These are phyloP conservation scores for Hypsizygus ulmarius DNA, from an alignment of 1,284 basidiomycete species.

Conservation along the genomic window DNA sequence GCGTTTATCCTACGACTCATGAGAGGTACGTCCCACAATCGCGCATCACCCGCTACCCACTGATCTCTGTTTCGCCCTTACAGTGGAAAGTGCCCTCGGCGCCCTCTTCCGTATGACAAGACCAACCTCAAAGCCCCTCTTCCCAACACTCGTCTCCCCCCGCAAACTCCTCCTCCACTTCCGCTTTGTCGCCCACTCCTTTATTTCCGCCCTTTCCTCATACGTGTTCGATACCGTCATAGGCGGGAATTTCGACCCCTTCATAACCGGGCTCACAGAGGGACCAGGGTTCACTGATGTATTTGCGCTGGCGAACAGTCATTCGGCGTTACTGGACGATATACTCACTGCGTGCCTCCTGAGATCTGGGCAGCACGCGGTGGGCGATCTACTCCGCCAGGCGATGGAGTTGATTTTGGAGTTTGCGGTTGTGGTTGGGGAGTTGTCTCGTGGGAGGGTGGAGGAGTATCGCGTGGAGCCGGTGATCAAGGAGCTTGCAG, in stretches of 20 bases:
- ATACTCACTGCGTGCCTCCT: constrained; percentile 79
- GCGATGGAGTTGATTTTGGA: constrained; percentile 69
- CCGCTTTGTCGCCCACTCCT: constrained; percentile 70
- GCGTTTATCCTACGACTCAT: constrained; percentile 74
- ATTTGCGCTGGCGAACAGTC: constrained; percentile 68
- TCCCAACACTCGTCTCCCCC: constrained; percentile 53
- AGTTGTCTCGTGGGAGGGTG: constrained; percentile 50
- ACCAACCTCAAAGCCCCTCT: constrained; percentile 43
- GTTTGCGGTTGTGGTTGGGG: constrained; percentile 66
- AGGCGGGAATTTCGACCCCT: constrained; percentile 68
- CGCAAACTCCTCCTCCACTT: constrained; percentile 61
- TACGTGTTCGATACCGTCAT: constrained; percentile 81
- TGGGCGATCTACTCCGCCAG: constrained; percentile 64
- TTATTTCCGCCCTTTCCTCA: constrained; percentile 60
- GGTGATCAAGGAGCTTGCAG: constrained; percentile 51
- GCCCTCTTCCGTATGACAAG: constrained; percentile 65
- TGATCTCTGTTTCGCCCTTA: background rate
- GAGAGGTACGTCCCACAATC: constrained; percentile 50
- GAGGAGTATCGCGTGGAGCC: constrained; percentile 61
- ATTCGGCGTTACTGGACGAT: constrained; percentile 71
- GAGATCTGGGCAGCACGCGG: constrained; percentile 65
- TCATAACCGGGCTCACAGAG: constrained; percentile 42
- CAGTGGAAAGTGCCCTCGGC: constrained; percentile 71
- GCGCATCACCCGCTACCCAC: background rate
- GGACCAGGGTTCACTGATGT: constrained; percentile 59